Conservation (phyloP, 2,329 filamentous ascomycete genomes). For the Dactylellina cionopaga region DNA sequence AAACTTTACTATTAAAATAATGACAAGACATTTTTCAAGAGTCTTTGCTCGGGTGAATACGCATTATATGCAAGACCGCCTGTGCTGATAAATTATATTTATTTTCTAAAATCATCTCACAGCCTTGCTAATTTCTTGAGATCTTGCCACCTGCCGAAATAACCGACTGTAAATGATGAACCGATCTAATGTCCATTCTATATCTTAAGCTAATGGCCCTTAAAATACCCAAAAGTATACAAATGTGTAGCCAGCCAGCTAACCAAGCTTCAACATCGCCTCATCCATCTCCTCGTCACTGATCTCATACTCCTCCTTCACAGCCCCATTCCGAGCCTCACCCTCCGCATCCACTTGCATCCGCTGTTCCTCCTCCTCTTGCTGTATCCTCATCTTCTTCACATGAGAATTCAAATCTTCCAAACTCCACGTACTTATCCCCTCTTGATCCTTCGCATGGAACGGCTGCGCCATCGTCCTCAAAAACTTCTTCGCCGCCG, state of each 20-base stretch:
- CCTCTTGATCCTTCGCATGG: slow-evolving; percentile 82
- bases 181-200: slow-evolving; percentile 23
- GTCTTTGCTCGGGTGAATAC: slow-evolving; percentile 1
- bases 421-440: slow-evolving; percentile 89
- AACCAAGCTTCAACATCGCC: slow-evolving; percentile 39
- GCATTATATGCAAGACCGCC: too few species aligned
- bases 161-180: neutral
- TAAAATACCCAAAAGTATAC: neutral
- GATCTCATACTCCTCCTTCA: slow-evolving; percentile 38
- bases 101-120: too few species aligned
- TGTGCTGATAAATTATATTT: too few species aligned
- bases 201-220: neutral
- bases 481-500: slow-evolving; percentile 87
- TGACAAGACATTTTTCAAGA: neutral
- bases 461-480: slow-evolving; percentile 93
- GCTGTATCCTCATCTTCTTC: slow-evolving; percentile 73
- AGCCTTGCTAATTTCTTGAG: too few species aligned
- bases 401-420: slow-evolving; percentile 81
- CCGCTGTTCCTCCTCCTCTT: slow-evolving; percentile 62
- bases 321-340: slow-evolving; percentile 53
- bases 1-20: too few species aligned
- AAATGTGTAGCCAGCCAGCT: neutral
- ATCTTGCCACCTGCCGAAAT: too few species aligned
- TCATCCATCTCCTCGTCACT: slow-evolving; percentile 49
- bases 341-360: slow-evolving; percentile 57